phyloP scores from a whole-genome alignment of 108 stramenopile genomes.

The Chaetoceros tenuissimus region DNA sequence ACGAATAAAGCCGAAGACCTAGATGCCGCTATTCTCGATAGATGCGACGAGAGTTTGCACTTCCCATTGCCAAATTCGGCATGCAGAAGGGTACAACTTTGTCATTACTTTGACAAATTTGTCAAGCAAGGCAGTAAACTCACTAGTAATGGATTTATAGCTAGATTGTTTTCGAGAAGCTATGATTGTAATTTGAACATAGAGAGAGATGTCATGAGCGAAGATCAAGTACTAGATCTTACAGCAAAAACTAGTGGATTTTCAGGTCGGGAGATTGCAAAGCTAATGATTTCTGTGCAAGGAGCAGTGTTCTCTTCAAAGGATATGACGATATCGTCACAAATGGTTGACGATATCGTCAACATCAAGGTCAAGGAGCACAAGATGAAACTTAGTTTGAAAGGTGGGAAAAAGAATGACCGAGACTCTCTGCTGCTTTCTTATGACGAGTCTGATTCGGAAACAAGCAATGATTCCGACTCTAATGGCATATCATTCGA shows the following conservation, averaged over 20 bases:
- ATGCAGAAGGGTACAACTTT: conserved; percentile 39
- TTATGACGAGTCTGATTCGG: background rate
- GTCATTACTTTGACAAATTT: conserved; percentile 49
- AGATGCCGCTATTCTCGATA: conserved; percentile 71
- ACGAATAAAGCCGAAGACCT: conserved; percentile 75
- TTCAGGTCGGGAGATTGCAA: conserved; percentile 58
- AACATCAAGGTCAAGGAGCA: conserved; percentile 25
- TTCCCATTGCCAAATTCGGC: conserved; percentile 49
- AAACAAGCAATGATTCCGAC: background rate
- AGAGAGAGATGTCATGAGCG: conserved; percentile 32
- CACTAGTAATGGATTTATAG: conserved; percentile 8
- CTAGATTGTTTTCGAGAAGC: conserved; percentile 8
- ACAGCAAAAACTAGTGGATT: conserved; percentile 36
- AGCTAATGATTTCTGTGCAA: conserved; percentile 56
- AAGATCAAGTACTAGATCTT: conserved; percentile 19
- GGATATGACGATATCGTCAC: conserved; percentile 14
- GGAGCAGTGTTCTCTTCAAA: conserved; percentile 34
- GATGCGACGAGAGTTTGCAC: conserved; percentile 65
- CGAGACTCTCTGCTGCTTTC: background rate
- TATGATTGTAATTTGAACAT: conserved; percentile 18
- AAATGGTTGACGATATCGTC: conserved; percentile 13
- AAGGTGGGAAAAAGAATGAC: background rate
- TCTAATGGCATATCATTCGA: too few species aligned
- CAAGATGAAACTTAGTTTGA: conserved; percentile 16
- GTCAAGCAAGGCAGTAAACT: conserved; percentile 23